Conservation (phyloP, 495 filamentous ascomycete genomes). For the Beverwykella pulmonaria region DNA sequence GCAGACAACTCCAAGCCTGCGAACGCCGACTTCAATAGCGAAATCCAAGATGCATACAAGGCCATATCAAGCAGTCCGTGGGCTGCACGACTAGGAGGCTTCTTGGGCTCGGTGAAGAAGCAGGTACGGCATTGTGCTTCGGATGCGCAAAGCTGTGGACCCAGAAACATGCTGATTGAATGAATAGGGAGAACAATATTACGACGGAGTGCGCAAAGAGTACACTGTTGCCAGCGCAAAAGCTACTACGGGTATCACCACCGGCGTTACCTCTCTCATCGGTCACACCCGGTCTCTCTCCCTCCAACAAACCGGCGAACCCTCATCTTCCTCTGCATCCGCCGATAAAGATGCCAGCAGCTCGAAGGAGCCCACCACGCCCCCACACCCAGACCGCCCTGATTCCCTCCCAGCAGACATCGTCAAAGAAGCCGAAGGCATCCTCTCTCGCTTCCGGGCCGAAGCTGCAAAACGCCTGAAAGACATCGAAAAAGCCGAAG, state of each 20-base stretch:
- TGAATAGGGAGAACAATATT: conserved; percentile 76
- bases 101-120: conserved; percentile 87
- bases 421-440: conserved; percentile 66
- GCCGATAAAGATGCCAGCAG: conserved; percentile 47
- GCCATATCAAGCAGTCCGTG: conserved; percentile 88
- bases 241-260: conserved; percentile 71
- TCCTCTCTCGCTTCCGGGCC: conserved; percentile 78
- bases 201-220: conserved; percentile 80
- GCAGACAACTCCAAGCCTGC: conserved; percentile 54
- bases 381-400: conserved; percentile 40
- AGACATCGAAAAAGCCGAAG: conserved; percentile 91
- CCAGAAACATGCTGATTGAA: background rate
- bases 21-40: conserved; percentile 69
- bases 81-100: conserved; percentile 84
- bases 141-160: background rate
- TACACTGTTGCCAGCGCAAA: conserved; percentile 60
- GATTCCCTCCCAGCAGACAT: conserved; percentile 56
- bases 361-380: background rate
- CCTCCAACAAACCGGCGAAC: conserved; percentile 37
- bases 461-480: conserved; percentile 84
- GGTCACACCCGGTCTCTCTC: conserved; percentile 36
- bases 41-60: conserved; percentile 93
- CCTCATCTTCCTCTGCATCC: background rate
- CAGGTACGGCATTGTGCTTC: conserved; percentile 54
- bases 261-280: conserved; percentile 60